Conservation (phyloP, 2,329 filamentous ascomycete genomes). For the Penicillium sp. region DNA sequence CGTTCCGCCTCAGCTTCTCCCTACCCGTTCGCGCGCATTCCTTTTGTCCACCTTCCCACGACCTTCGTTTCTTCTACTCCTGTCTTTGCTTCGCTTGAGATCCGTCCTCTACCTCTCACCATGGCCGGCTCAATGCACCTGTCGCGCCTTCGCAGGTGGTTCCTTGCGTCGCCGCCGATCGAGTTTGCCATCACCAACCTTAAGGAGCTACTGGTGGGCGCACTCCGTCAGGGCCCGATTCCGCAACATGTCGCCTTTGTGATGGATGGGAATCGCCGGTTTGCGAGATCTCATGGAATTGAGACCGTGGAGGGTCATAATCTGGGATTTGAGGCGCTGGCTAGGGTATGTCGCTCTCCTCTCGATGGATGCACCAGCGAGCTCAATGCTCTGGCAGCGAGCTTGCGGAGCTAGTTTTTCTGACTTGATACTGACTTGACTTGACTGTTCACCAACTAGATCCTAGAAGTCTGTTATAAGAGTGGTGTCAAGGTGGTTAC, state of each 20-base stretch:
- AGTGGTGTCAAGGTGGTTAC: conserved; percentile 95
- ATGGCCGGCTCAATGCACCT: conserved; percentile 63
- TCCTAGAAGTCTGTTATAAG: conserved; percentile 98
- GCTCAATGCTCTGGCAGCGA: conserved; percentile 6
- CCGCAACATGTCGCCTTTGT: conserved; percentile 98
- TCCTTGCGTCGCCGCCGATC: conserved; percentile 85
- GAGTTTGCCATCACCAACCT: conserved; percentile 85
- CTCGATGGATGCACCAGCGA: background rate
- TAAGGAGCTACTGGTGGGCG: conserved; percentile 84
- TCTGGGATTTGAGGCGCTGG: conserved; percentile 91
- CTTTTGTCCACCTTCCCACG: conserved; percentile 6
- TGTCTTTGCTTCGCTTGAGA: conserved; percentile 11
- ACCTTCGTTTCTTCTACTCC: conserved; percentile 15
- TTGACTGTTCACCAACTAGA: conserved; percentile 54
- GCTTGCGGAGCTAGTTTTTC: background rate
- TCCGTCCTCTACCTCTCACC: conserved; percentile 17
- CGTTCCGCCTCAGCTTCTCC: conserved; percentile 15
- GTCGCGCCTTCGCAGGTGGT: conserved; percentile 71
- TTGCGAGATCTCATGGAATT: conserved; percentile 86
- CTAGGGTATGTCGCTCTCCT: conserved; percentile 65
- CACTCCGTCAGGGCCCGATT: conserved; percentile 86
- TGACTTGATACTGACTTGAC: conserved; percentile 15
- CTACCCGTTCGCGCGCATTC: conserved; percentile 2
- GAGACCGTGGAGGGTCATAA: conserved; percentile 97
- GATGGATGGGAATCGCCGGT: conserved; percentile 97